Evolutionary conservation across 345 rosid species (phyloP), one percentile per base, ranked within the genome.

Genomic region (Gossypium thurberi): DNA sequence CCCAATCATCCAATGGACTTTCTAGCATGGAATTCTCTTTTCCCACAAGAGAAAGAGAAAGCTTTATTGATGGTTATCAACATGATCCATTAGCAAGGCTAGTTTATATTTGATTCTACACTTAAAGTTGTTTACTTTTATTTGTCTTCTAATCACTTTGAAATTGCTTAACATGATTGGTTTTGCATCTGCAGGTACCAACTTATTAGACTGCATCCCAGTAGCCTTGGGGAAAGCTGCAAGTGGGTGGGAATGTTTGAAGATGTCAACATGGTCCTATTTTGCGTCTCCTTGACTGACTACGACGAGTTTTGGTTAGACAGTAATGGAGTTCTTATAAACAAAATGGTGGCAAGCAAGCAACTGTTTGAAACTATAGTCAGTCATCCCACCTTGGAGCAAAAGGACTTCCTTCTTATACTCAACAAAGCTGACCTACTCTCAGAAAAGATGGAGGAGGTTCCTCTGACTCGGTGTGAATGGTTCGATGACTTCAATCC

Each of bases 191-290:
- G 33, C 81, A 94, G 98, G 86, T 92, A 85, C 84, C 91, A 94
- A 80, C 92, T 94, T 57, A 90, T 95, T 75, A 85, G 98, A 75
- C 74, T 84, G 69, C 91, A 85, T 79, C 90, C 96, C 4, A 85
- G 77, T 70, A 82, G 78, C 79, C 85, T 89, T 2, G 96, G 98
- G 74, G 94, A 79, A 66, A 92, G 86, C 82, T 84, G 87, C 87
- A 92, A 88, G 79, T 89, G 87, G 96, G 67, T 90, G 75, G 86
- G 84, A 48, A 92, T 88, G 97, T 95, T 95, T 55, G 99, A 92
- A 85, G 91, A 90, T 28, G 82, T 88, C 10, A 85, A 89, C 72
- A 78, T 90, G 18, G 83, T 94, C 68, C 40, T 94, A 65, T 92
- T 90, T 75, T 87, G 92, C 6, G 88, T 90, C 71, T 88, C 97